Conservation (phyloP, 345 rosid species). For the Reutealis trisperma region DNA sequence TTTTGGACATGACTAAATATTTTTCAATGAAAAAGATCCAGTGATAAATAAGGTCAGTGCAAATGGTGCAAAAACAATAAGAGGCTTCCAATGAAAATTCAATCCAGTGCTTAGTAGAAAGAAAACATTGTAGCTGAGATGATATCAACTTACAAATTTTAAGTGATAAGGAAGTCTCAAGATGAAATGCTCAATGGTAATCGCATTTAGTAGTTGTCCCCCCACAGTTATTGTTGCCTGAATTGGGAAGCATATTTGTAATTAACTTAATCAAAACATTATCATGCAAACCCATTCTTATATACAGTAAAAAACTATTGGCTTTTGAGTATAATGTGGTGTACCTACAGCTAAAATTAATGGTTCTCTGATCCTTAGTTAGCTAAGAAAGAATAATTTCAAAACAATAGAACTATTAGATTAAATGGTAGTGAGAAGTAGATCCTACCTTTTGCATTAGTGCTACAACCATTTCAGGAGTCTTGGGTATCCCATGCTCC, state of each 20-base stretch:
- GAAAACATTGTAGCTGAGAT: background rate
- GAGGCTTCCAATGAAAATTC: background rate
- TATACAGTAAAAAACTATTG: background rate
- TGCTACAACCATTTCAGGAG: conserved; percentile 78
- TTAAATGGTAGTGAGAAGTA: background rate
- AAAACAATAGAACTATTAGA: background rate
- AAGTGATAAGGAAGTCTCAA: conserved; percentile 88
- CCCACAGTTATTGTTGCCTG: conserved; percentile 83
- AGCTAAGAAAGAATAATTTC: background rate
- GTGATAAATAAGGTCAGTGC: background rate
- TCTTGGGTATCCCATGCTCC: conserved; percentile 76
- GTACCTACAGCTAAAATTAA: background rate
- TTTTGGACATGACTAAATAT: conserved; percentile 60
- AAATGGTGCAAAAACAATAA: background rate
- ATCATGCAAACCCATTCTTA: background rate
- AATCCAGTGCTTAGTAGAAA: background rate
- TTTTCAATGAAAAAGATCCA: background rate
- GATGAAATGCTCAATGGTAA: conserved; percentile 89
- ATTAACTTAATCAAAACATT: conserved; percentile 1
- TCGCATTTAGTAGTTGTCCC: conserved; percentile 71
- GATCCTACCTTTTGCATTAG: conserved; percentile 77
- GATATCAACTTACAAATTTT: conserved; percentile 64
- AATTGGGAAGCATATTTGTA: conserved; percentile 12
- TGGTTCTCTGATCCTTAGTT: background rate
- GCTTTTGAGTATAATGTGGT: background rate